Evolutionary conservation across 2,329 filamentous ascomycete genomes (phyloP), one percentile per base, ranked within the genome.

Genomic region (Cercospora zeae-maydis): DNA sequence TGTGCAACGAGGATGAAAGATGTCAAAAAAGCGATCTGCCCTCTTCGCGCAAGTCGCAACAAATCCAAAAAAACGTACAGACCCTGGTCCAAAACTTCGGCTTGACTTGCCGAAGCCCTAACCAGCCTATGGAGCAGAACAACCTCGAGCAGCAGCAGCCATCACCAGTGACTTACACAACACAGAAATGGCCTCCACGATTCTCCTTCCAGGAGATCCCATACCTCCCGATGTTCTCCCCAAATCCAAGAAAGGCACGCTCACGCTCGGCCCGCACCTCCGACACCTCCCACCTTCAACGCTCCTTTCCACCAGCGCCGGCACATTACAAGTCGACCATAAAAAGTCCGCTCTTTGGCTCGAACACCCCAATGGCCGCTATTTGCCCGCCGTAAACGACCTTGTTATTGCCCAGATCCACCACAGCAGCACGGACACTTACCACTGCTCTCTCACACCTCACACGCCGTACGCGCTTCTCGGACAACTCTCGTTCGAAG

Each of bases 401-500:
- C 86, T 96, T 53, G 88, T 98, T 68, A 91, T 99, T 73, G 93
- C 91, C 63, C 92, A 91, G 67, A 83, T 98, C 70, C 86, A 90
- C 72, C 90, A 88, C 75, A 88, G 87, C 60, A 84, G 87, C 56
- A 81, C 83, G 62, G 95, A 98, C 70, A 84, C 85, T 74, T 97
- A 91, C 82, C 88, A 90, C 76, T 92, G 92, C 75, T 82, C 84
- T 69, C 82, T 98, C 58, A 89, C 91, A 30, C 83, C 84, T 8
- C 80, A 86, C 71, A 84, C 83, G 5, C 78, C 83, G 0, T 77
- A 79, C 64, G 92, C 90, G 0, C 81, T 90, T 16, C 86, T 98
- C 0, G 92, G 91, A 0, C 90, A 96, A 69, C 83, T 98, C 19
- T 86, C 92, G n/a, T 99, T 99, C 75, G 93, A 98, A 77, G 87